Evolutionary conservation across 2,329 filamentous ascomycete genomes (phyloP).

Genomic region (Talaromyces sp.): DNA sequence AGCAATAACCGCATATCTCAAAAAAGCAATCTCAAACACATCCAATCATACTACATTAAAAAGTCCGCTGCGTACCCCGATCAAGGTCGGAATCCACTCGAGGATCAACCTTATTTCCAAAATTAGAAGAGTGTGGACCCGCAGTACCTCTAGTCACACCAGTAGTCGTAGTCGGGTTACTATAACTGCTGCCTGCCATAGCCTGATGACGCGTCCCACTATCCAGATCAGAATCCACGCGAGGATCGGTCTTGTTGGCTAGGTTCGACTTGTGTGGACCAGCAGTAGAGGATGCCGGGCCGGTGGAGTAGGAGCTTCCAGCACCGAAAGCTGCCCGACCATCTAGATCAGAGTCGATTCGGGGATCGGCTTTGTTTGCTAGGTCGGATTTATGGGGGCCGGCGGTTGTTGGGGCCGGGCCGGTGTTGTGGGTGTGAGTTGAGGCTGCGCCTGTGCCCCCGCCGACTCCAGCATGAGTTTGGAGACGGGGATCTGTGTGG

Average conservation of each 20-base stretch:
- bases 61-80: neutral
- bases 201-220: neutral
- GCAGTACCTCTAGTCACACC: neutral
- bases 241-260: conserved; percentile 13
- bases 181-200: conserved; percentile 9
- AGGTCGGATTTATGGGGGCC: conserved; percentile 2
- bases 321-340: neutral
- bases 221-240: conserved; percentile 4
- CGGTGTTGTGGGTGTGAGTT: neutral
- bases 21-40: neutral
- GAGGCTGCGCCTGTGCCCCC: too few species aligned
- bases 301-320: neutral
- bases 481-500: too few species aligned
- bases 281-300: neutral
- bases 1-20: too few species aligned
- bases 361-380: conserved; percentile 4
- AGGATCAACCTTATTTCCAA: conserved; percentile 7
- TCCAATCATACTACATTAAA: neutral
- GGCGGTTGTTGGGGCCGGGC: neutral
- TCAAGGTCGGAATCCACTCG: conserved; percentile 5
- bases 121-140: neutral
- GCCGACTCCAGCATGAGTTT: too few species aligned
- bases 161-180: neutral
- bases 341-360: conserved; percentile 3
- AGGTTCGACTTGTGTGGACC: neutral